phyloP scores from a whole-genome alignment of 441 rosid genomes.

The Gossypium schwendimanii region DNA sequence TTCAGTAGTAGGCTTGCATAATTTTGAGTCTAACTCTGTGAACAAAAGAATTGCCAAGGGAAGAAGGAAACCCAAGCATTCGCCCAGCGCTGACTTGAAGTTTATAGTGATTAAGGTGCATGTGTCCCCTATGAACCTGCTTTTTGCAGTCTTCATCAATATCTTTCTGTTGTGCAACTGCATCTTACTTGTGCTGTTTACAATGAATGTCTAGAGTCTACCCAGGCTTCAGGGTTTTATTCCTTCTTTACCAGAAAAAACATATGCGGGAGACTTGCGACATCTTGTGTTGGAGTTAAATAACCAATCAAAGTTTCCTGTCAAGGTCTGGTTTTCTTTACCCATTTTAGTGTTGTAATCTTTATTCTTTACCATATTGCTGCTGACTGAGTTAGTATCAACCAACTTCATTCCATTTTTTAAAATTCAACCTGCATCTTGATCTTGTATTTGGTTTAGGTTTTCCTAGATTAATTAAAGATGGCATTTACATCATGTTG shows the following conservation, averaged over 20 bases:
- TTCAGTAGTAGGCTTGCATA: constrained; percentile 64
- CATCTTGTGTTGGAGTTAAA: constrained; percentile 68
- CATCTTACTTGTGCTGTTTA: constrained; percentile 9
- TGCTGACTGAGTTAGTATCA: background rate
- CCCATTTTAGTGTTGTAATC: background rate
- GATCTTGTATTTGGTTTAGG: background rate
- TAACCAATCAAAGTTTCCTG: constrained; percentile 63
- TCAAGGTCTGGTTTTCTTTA: constrained; percentile 51
- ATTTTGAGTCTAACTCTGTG: constrained; percentile 47
- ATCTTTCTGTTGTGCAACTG: constrained; percentile 13
- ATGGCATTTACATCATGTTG: background rate
- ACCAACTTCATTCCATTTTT: background rate
- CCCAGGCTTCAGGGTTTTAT: constrained; percentile 90
- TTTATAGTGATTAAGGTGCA: constrained; percentile 82
- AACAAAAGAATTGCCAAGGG: constrained; percentile 46
- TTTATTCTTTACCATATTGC: background rate
- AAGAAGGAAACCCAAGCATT: constrained; percentile 47
- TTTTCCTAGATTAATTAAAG: background rate
- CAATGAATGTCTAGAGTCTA: constrained; percentile 44
- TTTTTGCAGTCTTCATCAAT: background rate
- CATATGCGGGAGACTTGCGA: constrained; percentile 71
- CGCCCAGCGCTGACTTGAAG: constrained; percentile 49
- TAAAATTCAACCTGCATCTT: background rate
- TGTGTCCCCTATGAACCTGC: background rate
- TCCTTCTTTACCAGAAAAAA: constrained; percentile 52